Evolutionary conservation across 2,329 filamentous ascomycete genomes (phyloP), one percentile per base, ranked within the genome.

Genomic region (Hypoxylon sp.): DNA sequence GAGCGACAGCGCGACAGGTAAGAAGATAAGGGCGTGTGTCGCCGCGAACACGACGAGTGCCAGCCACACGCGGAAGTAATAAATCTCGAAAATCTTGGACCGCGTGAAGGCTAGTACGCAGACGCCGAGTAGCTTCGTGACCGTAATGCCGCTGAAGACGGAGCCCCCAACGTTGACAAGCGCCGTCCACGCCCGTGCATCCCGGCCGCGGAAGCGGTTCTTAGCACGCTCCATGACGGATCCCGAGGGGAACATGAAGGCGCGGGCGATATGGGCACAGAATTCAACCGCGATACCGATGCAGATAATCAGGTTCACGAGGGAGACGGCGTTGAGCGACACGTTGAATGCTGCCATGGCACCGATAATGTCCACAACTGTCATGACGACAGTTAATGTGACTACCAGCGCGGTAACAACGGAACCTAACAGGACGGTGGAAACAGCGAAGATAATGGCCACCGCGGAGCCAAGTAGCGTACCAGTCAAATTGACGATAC

Each of bases 71-170:
- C 96, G 87, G 85, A 99, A 99, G 80, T 99, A 99, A 81, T 99
- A 99, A 61, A 99, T 93, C 82, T 99, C 96, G 74, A 99, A 99
- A 75, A 99, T 99, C 87, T 98, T 99, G 78, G 93, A 97, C 53
- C 92, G 84, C 6, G 96, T 99, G 75, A 97, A 99, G 0, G 96
- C 96, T 18, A 99, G 83, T 33, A 99, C 96, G 46, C 86, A 90
- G 0, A 99, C 95, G 2, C 96, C 96, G 1, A 99, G 83, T 1
- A 99, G 85, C 80, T 99, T 99, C 1, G 96, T 99, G 54, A 99
- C 84, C 0, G 95, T 98, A 77, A 99, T 99, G 1, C 96, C 96
- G 30, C 92, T 96, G 75, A 99, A 96, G 11, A 99, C 96, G 46
- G 92, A 96, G 4, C 92, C 93, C 2, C 96, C 96, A 0, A 99